Evolutionary conservation across 1,139 yeast species (phyloP).

Genomic region (Eremothecium cymbalariae): DNA sequence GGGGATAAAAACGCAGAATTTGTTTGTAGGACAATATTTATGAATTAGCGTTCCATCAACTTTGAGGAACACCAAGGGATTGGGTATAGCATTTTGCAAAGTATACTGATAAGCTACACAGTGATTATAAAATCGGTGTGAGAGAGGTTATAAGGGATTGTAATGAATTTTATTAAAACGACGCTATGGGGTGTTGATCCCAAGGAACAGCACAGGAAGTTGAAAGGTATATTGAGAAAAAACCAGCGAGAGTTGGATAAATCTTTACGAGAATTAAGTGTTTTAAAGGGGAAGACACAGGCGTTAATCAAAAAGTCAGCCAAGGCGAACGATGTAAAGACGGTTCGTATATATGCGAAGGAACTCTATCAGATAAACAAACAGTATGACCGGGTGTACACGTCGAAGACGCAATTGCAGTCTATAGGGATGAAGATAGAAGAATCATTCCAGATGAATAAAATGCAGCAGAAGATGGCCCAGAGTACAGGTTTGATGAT

Average conservation of each 20-base stretch:
- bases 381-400: slow-evolving; percentile 66
- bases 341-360: slow-evolving; percentile 72
- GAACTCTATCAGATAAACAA: slow-evolving; percentile 70
- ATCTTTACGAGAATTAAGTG: slow-evolving; percentile 56
- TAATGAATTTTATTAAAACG: slow-evolving; percentile 73
- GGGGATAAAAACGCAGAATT: no score
- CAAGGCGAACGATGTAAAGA: slow-evolving; percentile 66
- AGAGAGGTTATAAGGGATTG: no score
- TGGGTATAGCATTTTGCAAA: no score
- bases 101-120: no score
- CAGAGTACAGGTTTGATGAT: slow-evolving; percentile 76
- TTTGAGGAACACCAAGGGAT: no score
- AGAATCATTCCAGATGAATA: slow-evolving; percentile 83
- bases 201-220: slow-evolving; percentile 83
- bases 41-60: no score
- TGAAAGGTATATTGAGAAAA: slow-evolving; percentile 72
- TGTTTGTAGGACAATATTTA: no score
- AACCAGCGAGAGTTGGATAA: slow-evolving; percentile 78
- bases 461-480: slow-evolving; percentile 74
- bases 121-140: no score
- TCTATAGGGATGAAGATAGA: slow-evolving; percentile 82
- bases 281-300: slow-evolving; percentile 66
- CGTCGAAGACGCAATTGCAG: slow-evolving; percentile 77
- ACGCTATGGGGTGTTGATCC: slow-evolving; percentile 96
- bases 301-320: slow-evolving; percentile 64